Base-by-base conservation (phyloP, 2,329 filamentous ascomycete species). In the Parastagonospora nodorum region DNA sequence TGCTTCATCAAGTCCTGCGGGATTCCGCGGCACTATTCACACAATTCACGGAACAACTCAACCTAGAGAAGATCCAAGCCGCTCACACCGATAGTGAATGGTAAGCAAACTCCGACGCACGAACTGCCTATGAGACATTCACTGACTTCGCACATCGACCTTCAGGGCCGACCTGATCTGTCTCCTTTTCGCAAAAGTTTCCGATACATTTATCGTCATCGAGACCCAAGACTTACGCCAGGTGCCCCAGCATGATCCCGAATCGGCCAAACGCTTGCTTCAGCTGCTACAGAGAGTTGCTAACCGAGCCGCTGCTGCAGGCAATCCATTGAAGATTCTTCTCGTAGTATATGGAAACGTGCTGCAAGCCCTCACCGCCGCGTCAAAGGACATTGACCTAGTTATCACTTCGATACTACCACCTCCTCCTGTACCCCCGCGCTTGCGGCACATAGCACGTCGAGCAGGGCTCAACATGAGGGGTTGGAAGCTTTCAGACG, bases 31-130 rank as follows among this genome's bases (percentile, higher is more conserved):
- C 32, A 16, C 24, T 41, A 1, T 51, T 51, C 31, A 19, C 44
- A 4, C 32, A 49, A 2, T 50, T 53, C 14, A 19, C 45, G 15
- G 50, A 49, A 24, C 50, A 57, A 27, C 51, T 57, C 2, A 41
- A 51, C 14, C 37, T 31, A 6, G 24, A 30, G 7, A 54, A 51
- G 30, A 40, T 48, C 10, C 41, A 46, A 14, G 33, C 32, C 28
- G 36, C 43, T 7, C 54, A 57, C 27, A 51, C 43, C 10, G 50
- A 57, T 7, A 37, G 45, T 31, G 50, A 57, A 28, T 54, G n/a
- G n/a, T n/a, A n/a, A n/a, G n/a, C n/a, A n/a, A n/a, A n/a, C n/a
- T n/a, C n/a, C n/a, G n/a, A n/a, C n/a, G n/a, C n/a, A n/a, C n/a
- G n/a, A n/a, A n/a, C n/a, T n/a, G n/a, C n/a, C n/a, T n/a, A n/a